Conservation (phyloP, 164 flowering plant species). For the Piper betle region DNA sequence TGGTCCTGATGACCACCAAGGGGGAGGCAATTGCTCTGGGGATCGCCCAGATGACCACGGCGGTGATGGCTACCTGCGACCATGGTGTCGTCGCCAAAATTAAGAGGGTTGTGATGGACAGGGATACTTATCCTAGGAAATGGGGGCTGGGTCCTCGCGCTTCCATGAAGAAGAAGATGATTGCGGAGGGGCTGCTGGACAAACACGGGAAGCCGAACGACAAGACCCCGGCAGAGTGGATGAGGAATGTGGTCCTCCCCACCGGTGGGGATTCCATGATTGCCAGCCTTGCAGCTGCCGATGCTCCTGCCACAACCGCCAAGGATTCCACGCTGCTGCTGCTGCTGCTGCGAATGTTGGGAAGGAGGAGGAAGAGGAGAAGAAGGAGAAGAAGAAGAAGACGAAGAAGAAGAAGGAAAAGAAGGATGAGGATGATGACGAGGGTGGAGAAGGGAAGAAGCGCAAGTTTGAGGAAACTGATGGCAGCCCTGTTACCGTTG, state of each 20-base stretch:
- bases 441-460: background rate
- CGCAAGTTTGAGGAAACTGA: background rate
- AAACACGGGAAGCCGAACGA: conserved; percentile 73
- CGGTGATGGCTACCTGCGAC: conserved; percentile 81
- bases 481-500: background rate
- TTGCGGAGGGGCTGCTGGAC: conserved; percentile 48
- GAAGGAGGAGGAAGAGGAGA: conserved; percentile 18
- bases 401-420: conserved; percentile 21
- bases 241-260: conserved; percentile 51
- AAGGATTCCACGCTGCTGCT: conserved; percentile 3
- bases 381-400: conserved; percentile 15
- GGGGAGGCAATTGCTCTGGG: conserved; percentile 79
- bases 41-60: conserved; percentile 75
- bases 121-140: conserved; percentile 76
- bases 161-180: conserved; percentile 67
- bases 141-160: conserved; percentile 81
- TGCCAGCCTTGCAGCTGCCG: conserved; percentile 44
- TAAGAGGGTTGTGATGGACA: conserved; percentile 81
- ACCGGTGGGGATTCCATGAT: conserved; percentile 53
- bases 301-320: conserved; percentile 9
- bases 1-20: conserved; percentile 71
- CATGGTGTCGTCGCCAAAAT: conserved; percentile 74
- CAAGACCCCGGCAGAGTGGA: conserved; percentile 59
- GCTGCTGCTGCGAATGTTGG: conserved; percentile 4
- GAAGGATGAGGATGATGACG: conserved; percentile 18